Conservation (phyloP, 768 basidiomycete genomes). For the Russula sp. region DNA sequence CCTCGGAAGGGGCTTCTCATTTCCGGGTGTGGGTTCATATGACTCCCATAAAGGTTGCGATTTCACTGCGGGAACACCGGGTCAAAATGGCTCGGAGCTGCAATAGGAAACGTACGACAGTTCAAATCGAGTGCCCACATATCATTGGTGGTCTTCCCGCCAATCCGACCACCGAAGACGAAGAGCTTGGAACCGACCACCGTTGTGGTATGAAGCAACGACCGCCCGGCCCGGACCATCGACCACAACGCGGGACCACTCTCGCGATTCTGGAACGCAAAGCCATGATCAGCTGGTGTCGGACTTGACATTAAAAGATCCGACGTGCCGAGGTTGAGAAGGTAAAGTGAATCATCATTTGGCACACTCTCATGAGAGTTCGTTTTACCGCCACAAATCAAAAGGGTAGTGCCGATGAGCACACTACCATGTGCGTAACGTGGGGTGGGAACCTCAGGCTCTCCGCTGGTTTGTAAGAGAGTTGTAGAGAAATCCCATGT, state of each 20-base stretch:
- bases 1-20: slow-evolving; percentile 70
- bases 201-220: slow-evolving; percentile 91
- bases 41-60: slow-evolving; percentile 79
- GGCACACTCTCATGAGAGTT: slow-evolving; percentile 53
- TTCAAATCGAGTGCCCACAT: slow-evolving; percentile 95
- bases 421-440: slow-evolving; percentile 90
- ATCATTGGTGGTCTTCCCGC: slow-evolving; percentile 91
- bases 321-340: slow-evolving; percentile 84
- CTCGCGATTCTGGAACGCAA: slow-evolving; percentile 65
- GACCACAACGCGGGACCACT: slow-evolving; percentile 89
- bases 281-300: neutral
- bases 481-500: slow-evolving; percentile 77
- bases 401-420: slow-evolving; percentile 89
- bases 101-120: slow-evolving; percentile 53
- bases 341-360: slow-evolving; percentile 83
- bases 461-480: slow-evolving; percentile 83
- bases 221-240: slow-evolving; percentile 65
- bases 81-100: slow-evolving; percentile 12
- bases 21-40: slow-evolving; percentile 54
- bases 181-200: slow-evolving; percentile 91
- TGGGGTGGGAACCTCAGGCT: slow-evolving; percentile 79
- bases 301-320: neutral
- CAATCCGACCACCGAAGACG: slow-evolving; percentile 94
- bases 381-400: slow-evolving; percentile 93
- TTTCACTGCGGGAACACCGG: slow-evolving; percentile 55